Percentiles rank a stretch among this genome's conserved stretches.
Conservation (phyloP, 305 asterid genomes). For the Fraxinus dipetala region DNA sequence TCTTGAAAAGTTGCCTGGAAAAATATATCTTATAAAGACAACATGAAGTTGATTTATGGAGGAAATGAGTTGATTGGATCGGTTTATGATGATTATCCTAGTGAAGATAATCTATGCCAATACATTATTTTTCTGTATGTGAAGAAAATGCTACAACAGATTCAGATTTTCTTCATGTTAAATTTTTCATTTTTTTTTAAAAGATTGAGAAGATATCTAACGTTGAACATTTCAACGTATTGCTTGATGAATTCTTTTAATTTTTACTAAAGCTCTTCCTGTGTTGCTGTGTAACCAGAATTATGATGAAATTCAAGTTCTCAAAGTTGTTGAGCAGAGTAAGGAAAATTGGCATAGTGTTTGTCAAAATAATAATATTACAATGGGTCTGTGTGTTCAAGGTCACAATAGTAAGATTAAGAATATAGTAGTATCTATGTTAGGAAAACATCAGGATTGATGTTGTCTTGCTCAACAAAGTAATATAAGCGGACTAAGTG, state of each 20-base stretch:
- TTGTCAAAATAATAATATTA: background rate
- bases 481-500: background rate
- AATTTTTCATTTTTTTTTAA: background rate
- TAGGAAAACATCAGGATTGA: background rate
- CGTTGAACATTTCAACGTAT: background rate
- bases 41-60: background rate
- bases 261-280: background rate
- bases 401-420: background rate
- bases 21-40: background rate
- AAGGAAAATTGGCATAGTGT: background rate
- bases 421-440: background rate
- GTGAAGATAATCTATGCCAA: background rate
- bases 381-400: background rate
- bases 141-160: background rate
- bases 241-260: background rate
- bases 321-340: background rate
- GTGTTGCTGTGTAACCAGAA: background rate
- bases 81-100: background rate
- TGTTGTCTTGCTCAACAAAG: background rate
- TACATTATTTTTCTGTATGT: background rate
- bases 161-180: background rate
- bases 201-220: background rate
- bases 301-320: background rate
- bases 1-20: background rate
- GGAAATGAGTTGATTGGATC: background rate